Evolutionary conservation across 345 rosid genomes (phyloP).

Genomic region (Ailanthus altissimus): DNA sequence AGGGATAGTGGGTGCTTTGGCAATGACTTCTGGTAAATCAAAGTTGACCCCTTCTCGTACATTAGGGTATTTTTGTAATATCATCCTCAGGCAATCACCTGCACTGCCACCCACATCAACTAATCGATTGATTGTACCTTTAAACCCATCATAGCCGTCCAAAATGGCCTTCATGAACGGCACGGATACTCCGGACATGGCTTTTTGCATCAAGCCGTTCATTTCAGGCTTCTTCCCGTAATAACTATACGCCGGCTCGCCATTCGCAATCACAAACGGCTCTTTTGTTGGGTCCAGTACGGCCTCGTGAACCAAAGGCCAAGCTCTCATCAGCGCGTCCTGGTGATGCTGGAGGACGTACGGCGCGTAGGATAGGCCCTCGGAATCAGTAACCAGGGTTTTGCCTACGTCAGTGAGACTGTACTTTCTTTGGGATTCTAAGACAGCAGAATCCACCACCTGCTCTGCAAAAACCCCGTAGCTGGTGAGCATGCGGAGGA

Average conservation of each 20-base stretch:
- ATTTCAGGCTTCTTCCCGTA: constrained; percentile 80
- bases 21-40: constrained; percentile 86
- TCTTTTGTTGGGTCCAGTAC: constrained; percentile 62
- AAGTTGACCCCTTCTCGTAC: constrained; percentile 70
- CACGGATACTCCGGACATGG: constrained; percentile 89
- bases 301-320: constrained; percentile 82
- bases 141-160: constrained; percentile 70
- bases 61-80: constrained; percentile 47
- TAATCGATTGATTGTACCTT: constrained; percentile 48
- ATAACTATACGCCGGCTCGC: constrained; percentile 64
- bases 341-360: constrained; percentile 96
- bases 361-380: constrained; percentile 72
- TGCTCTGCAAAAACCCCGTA: constrained; percentile 77
- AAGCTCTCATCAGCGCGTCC: constrained; percentile 76
- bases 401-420: constrained; percentile 73
- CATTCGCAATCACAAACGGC: constrained; percentile 77
- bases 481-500: constrained; percentile 84
- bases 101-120: constrained; percentile 97
- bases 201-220: constrained; percentile 82
- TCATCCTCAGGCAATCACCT: constrained; percentile 92
- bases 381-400: constrained; percentile 69
- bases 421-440: constrained; percentile 56
- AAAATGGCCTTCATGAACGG: constrained; percentile 79
- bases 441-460: constrained; percentile 28
- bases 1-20: constrained; percentile 65